These are phyloP conservation scores for Purpureocillium takamizusanense DNA, from an alignment of 2,329 filamentous ascomycete species.

Conservation along the genomic window DNA sequence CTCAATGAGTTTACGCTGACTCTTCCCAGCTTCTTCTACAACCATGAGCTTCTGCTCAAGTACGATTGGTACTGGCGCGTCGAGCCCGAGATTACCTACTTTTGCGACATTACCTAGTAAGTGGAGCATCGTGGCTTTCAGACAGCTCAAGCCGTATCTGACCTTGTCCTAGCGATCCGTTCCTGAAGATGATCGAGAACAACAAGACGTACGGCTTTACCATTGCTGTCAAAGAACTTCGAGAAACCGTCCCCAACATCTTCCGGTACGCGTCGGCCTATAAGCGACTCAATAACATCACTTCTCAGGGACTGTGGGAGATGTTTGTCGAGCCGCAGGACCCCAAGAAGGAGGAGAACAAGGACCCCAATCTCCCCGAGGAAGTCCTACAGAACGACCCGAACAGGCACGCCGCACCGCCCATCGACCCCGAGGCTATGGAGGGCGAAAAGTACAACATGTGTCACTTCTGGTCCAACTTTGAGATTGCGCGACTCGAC, in stretches of 20 bases:
- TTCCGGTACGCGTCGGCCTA: slow-evolving; percentile 98
- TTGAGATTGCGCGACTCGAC: slow-evolving; percentile 88
- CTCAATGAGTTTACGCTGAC: slow-evolving; percentile 12
- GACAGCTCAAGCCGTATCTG: not conserved
- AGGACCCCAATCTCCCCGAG: slow-evolving; percentile 64
- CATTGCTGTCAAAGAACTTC: slow-evolving; percentile 95
- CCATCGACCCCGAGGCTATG: slow-evolving; percentile 88
- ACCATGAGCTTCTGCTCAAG: slow-evolving; percentile 86
- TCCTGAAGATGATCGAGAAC: slow-evolving; percentile 82
- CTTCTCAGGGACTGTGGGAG: slow-evolving; percentile 90
- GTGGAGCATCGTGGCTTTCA: slow-evolving; percentile 2
- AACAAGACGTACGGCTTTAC: slow-evolving; percentile 99
- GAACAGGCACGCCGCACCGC: slow-evolving; percentile 58
- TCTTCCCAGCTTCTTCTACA: slow-evolving; percentile 73
- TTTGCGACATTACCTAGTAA: slow-evolving; percentile 98
- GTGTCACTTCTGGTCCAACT: slow-evolving; percentile 99
- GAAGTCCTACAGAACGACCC: slow-evolving; percentile 73
- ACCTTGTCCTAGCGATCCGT: slow-evolving; percentile 62
- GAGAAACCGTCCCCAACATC: slow-evolving; percentile 96
- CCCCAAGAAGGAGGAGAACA: slow-evolving; percentile 50
- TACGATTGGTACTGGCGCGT: slow-evolving; percentile 99
- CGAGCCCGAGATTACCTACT: slow-evolving; percentile 99
- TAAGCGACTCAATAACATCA: slow-evolving; percentile 84
- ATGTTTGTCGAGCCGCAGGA: slow-evolving; percentile 86
- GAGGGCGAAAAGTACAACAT: slow-evolving; percentile 98